Base-by-base conservation (phyloP, 129 eudicot genomes). In the Lactuca sativa region DNA sequence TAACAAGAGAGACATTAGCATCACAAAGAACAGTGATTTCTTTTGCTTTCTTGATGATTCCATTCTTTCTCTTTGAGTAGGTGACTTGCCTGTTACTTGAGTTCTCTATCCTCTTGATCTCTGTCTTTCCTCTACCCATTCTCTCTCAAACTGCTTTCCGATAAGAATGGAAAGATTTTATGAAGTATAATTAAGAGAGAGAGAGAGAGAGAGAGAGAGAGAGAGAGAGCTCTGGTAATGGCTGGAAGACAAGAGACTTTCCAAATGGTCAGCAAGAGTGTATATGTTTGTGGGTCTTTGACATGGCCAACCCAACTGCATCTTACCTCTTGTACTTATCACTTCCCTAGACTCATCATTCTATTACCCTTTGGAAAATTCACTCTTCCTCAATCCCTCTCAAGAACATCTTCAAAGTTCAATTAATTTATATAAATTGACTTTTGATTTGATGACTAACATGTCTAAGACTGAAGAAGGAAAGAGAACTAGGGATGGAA, bases 1-100 rank as follows among this genome's bases (percentile, higher is more conserved):
- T 89, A 70, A 92, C 84, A 59, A 89, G 80, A 66, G 98, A 92
- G 37, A 92, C 91, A 38, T 79, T 74, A 62, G 96, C 95, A 66
- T 92, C 98, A 83, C 98, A 92, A 55, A 92, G 89, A 86, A 92
- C 96, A 74, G 88, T 82, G 17, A 92, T 92, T 63, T 92, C 98
- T 55, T 84, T 82, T 66, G 98, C 98, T 67, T 92, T 92, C 71
- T 92, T 92, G 61, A 92, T 78, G 78, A 92, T 80, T 61, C 98
- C 98, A 78, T 77, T 86, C 63, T 87, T 89, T 64, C 96, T 81
- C 72, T 92, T 92, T 10, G 98, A 84, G 81, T 84, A 89, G 11
- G 98, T 92, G 4, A 92, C 98, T 74, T 92, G 97, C 77, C 97
- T 88, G 91, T 92, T 92, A 56, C 79, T 87, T 53, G 85, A 59